A percentile compares a stretch with the other conserved stretches of the same genome.
Conservation (phyloP, 257 asterid genomes). For the Solanum medicagineum region DNA sequence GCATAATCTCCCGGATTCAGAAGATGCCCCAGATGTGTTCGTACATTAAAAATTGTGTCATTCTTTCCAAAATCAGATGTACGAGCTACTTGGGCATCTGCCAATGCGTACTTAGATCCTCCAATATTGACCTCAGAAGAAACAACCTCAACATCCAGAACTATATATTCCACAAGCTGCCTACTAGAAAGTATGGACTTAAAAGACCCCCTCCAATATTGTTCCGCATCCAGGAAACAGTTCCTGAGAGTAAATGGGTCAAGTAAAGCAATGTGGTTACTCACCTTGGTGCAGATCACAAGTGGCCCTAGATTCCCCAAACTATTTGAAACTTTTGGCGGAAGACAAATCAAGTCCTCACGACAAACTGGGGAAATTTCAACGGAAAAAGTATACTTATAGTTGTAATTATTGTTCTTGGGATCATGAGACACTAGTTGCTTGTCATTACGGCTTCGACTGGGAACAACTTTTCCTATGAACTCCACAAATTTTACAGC, state of each 20-base stretch:
- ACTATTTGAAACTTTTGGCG: slow-evolving; percentile 23
- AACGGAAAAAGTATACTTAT: slow-evolving; percentile 39
- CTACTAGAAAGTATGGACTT: slow-evolving; percentile 35
- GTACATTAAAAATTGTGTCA: slow-evolving; percentile 14
- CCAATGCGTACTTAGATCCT: slow-evolving; percentile 25
- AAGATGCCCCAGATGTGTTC: slow-evolving; percentile 49
- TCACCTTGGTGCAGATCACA: slow-evolving; percentile 29
- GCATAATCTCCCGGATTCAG: slow-evolving; percentile 43
- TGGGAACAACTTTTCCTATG: slow-evolving; percentile 29
- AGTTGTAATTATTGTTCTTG: slow-evolving; percentile 34
- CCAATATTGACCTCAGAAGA: slow-evolving; percentile 27
- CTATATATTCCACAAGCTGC: slow-evolving; percentile 38
- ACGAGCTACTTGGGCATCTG: slow-evolving; percentile 51
- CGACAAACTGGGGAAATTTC: slow-evolving; percentile 45
- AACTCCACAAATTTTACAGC: slow-evolving; percentile 37
- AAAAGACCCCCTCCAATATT: slow-evolving; percentile 35
- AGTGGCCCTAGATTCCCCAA: slow-evolving; percentile 47
- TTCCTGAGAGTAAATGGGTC: slow-evolving; percentile 39
- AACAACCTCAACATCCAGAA: slow-evolving; percentile 18
- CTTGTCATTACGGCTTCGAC: slow-evolving; percentile 23
- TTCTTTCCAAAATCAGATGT: slow-evolving; percentile 37
- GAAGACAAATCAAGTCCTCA: slow-evolving; percentile 47
- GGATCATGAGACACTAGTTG: slow-evolving; percentile 43
- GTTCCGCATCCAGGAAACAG: slow-evolving; percentile 31
- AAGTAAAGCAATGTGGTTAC: slow-evolving; percentile 27